Evolutionary conservation across 2,329 filamentous ascomycete genomes (phyloP).

Genomic region (Fulvia fulva): DNA sequence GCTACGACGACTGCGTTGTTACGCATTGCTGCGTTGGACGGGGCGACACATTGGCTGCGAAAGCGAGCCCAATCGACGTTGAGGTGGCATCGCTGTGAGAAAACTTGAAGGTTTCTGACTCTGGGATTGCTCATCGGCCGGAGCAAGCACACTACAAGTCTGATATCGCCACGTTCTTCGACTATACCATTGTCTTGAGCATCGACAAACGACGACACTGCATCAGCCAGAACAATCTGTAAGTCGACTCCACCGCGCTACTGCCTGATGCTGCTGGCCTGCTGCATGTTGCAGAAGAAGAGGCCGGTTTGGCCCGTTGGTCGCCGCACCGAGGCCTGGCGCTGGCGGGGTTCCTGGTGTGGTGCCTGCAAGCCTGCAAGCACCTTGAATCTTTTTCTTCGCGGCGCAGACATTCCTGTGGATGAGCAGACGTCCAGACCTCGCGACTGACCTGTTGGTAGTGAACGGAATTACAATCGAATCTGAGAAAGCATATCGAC

Average conservation of each 20-base stretch:
- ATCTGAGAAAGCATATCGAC: background rate
- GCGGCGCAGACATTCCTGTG: background rate
- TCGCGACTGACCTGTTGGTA: background rate
- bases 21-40: constrained; percentile 4
- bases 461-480: background rate
- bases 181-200: background rate
- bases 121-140: background rate
- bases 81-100: background rate
- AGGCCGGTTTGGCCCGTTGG: constrained; percentile 1
- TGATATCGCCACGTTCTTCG: background rate
- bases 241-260: background rate
- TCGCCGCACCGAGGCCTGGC: background rate
- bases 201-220: background rate
- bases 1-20: background rate
- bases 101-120: background rate
- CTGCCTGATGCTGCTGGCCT: background rate
- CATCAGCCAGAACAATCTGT: background rate
- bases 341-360: background rate
- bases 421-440: background rate
- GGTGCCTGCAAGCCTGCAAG: background rate
- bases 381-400: background rate
- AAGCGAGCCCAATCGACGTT: constrained; percentile 4
- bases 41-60: constrained; percentile 1
- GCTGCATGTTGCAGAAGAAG: background rate
- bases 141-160: background rate